Conservation (phyloP, 164 flowering plant species). For the Nelumbo lutea region DNA sequence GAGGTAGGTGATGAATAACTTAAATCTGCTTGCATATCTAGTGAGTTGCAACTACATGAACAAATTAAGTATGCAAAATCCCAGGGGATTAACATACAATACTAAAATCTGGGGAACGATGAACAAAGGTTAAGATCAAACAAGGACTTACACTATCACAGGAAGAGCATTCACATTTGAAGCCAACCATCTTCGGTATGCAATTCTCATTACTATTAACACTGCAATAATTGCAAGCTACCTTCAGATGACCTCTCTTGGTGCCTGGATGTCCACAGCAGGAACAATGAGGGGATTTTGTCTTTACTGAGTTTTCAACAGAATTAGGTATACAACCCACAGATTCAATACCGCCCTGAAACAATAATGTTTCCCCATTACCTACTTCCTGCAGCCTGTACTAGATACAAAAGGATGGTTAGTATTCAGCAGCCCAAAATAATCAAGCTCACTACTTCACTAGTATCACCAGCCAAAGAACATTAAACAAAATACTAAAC, state of each 20-base stretch:
- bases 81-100: neutral
- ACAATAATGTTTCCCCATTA: slow-evolving; percentile 19
- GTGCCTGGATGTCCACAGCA: slow-evolving; percentile 93
- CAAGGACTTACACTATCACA: slow-evolving; percentile 50
- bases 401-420: neutral
- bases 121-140: neutral
- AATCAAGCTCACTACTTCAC: neutral
- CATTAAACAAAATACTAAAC: neutral
- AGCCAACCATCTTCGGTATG: slow-evolving; percentile 54
- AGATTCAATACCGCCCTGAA: slow-evolving; percentile 14
- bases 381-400: slow-evolving; percentile 73
- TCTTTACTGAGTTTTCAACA: slow-evolving; percentile 27
- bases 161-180: slow-evolving; percentile 62
- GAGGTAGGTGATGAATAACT: neutral
- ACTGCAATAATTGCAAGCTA: slow-evolving; percentile 59
- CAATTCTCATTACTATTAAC: slow-evolving; percentile 39
- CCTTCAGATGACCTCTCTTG: slow-evolving; percentile 62
- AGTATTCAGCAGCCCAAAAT: neutral
- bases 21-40: neutral
- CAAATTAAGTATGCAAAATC: neutral
- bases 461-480: neutral
- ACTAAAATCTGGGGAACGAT: neutral
- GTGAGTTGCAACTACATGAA: neutral
- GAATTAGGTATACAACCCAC: slow-evolving; percentile 8
- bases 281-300: slow-evolving; percentile 71